Evolutionary conservation across 768 basidiomycete genomes (phyloP), one percentile per base, ranked within the genome.

Genomic region (Boletus eberwhitei): DNA sequence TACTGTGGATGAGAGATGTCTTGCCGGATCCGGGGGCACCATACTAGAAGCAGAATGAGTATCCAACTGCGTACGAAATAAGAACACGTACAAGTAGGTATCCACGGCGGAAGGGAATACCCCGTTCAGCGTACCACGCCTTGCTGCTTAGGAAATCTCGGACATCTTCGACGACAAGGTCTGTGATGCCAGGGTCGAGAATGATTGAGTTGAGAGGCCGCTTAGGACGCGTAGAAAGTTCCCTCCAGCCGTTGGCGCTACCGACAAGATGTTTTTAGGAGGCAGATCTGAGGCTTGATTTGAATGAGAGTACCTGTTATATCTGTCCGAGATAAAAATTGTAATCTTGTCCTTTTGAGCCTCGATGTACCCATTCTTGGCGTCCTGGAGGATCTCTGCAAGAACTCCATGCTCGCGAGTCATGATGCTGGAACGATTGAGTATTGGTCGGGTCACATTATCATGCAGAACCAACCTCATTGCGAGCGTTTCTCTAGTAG

Each of bases 61-160:
- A 8, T 34, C 5, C 31, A 17, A 16, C 17, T 14, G 4, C 16
- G 4, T 6, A 29, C 8, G n/a, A 17, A 41, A 43, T 16, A 41
- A 8, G 35, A 17, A 22, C 13, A 67, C 73, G 41, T 38, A 78
- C 75, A 21, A 90, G 75, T n/a, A 90, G 78, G 64, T 88, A 89
- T 13, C 90, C 90, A 13, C 89, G 77, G 19, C 88, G 83, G 73
- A 88, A 91, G 1, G 90, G 90, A 54, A 92, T 90, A 0, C 88
- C 90, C 48, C 89, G 82, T 12, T 82, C 81, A 2, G 79, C 63
- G 59, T 92, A 92, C 90, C 90, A 92, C 19, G 71, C 53, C 60
- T 84, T 87, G 59, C 83, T 87, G 11, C 68, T 66, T 50, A 91
- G 70, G 60, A 92, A 92, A 60, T 90, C 87, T 8, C 72, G 73